These are phyloP conservation scores for Saccharomycopsis javanensis DNA, from an alignment of 805 yeast species.

Conservation along the genomic window DNA sequence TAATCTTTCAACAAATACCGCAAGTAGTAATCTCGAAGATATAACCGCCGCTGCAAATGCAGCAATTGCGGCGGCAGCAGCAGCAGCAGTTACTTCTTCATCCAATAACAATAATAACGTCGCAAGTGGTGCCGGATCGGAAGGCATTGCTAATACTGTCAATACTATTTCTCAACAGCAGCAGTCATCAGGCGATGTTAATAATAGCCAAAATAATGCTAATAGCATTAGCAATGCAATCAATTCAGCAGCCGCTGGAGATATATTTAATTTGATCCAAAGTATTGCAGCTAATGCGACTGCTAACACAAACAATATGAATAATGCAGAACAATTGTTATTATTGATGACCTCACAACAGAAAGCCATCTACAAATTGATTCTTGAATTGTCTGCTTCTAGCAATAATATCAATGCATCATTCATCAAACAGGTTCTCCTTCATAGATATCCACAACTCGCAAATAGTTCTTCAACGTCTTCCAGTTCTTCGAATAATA, in stretches of 20 bases:
- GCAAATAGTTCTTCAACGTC: neutral
- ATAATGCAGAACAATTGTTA: neutral
- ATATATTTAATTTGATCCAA: slow-evolving; percentile 3
- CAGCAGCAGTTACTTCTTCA: slow-evolving; percentile 5
- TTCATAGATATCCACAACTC: neutral
- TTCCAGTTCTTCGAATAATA: neutral
- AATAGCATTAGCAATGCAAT: neutral
- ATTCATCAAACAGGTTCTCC: neutral
- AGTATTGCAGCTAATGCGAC: neutral
- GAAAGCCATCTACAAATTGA: neutral
- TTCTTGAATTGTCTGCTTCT: neutral
- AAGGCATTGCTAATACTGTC: neutral
- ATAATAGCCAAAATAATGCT: neutral
- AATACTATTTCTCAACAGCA: neutral
- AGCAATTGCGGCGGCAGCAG: slow-evolving; percentile 8
- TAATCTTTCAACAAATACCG: neutral
- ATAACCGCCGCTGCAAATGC: slow-evolving; percentile 5
- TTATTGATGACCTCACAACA: neutral
- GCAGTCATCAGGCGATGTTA: neutral
- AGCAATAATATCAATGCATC: neutral
- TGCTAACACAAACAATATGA: neutral
- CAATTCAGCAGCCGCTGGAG: neutral
- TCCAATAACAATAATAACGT: neutral
- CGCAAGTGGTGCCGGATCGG: neutral
- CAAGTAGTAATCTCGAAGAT: neutral